Conservation (phyloP, 1,284 basidiomycete species). For the Mixia osmundae region DNA sequence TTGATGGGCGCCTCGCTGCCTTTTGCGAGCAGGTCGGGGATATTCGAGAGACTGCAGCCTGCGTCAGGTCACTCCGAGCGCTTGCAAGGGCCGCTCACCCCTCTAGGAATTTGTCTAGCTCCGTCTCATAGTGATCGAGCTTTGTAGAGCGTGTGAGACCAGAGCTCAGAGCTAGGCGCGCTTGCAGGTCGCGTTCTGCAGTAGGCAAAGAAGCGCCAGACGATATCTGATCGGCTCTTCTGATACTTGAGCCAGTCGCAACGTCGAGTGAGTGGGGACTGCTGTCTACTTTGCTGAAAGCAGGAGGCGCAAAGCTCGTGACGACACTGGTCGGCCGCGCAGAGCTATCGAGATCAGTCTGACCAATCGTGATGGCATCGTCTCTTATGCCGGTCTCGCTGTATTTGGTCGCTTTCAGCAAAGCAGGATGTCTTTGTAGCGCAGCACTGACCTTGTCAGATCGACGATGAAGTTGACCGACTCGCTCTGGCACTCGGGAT, state of each 20-base stretch:
- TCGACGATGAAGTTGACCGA: slow-evolving; percentile 12
- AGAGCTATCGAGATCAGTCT: too few relatives aligned
- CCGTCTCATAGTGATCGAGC: slow-evolving; percentile 17
- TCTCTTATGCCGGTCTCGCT: too few relatives aligned
- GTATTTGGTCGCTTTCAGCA: too few relatives aligned
- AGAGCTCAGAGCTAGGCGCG: slow-evolving; percentile 13
- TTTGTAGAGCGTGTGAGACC: slow-evolving; percentile 16
- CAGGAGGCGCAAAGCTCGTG: too few relatives aligned
- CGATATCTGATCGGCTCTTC: too few relatives aligned
- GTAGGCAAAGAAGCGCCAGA: slow-evolving; percentile 6
- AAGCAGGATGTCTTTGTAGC: too few relatives aligned
- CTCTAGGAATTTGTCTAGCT: slow-evolving; percentile 15
- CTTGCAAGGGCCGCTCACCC: slow-evolving; percentile 3
- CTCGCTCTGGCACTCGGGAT: slow-evolving; percentile 14
- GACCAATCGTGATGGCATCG: too few relatives aligned
- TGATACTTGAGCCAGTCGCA: too few relatives aligned
- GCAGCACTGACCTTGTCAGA: too few relatives aligned
- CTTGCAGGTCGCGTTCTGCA: slow-evolving; percentile 12
- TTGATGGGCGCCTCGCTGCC: slow-evolving; percentile 15
- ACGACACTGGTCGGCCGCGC: too few relatives aligned
- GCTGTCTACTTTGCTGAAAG: too few relatives aligned
- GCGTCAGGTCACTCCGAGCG: not conserved
- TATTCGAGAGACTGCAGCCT: slow-evolving; percentile 2
- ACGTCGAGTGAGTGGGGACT: too few relatives aligned
- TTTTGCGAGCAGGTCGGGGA: slow-evolving; percentile 6